These are phyloP conservation scores for Huntiella omanensis DNA, from an alignment of 2,329 filamentous ascomycete species.

Conservation along the genomic window DNA sequence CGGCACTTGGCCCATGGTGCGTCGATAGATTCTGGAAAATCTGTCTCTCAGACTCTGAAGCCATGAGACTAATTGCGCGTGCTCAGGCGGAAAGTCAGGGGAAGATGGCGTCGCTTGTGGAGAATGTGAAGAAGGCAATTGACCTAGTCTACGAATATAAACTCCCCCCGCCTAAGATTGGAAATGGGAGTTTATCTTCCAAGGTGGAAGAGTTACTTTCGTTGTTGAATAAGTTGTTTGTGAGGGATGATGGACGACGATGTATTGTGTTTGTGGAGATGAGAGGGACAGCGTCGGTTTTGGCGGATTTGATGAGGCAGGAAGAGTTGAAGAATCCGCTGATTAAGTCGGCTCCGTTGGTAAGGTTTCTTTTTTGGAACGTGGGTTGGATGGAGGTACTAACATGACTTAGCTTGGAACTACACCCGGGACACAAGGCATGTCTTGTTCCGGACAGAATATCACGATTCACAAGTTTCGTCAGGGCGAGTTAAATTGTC, in stretches of 20 bases:
- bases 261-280: conserved; percentile 82
- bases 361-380: conserved; percentile 21
- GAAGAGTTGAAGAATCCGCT: conserved; percentile 34
- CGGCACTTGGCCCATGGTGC: conserved; percentile 64
- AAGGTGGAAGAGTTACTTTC: conserved; percentile 50
- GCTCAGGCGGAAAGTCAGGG: conserved; percentile 15
- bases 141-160: background rate
- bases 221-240: conserved; percentile 45
- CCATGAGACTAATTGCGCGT: conserved; percentile 39
- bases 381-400: conserved; percentile 13
- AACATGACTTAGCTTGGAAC: conserved; percentile 16
- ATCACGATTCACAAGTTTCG: conserved; percentile 49
- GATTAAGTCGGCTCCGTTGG: conserved; percentile 42
- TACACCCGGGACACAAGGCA: conserved; percentile 20
- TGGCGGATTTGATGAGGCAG: conserved; percentile 48
- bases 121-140: background rate
- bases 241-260: conserved; percentile 33
- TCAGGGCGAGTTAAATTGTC: conserved; percentile 38
- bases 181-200: conserved; percentile 34
- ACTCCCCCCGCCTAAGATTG: background rate
- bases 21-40: conserved; percentile 66
- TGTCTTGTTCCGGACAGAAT: conserved; percentile 57
- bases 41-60: conserved; percentile 42
- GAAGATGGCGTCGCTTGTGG: background rate
- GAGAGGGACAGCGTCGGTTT: conserved; percentile 55